These are phyloP conservation scores for Coniosporium tulheliwenetii DNA, from an alignment of 2,329 filamentous ascomycete genomes.

Conservation along the genomic window DNA sequence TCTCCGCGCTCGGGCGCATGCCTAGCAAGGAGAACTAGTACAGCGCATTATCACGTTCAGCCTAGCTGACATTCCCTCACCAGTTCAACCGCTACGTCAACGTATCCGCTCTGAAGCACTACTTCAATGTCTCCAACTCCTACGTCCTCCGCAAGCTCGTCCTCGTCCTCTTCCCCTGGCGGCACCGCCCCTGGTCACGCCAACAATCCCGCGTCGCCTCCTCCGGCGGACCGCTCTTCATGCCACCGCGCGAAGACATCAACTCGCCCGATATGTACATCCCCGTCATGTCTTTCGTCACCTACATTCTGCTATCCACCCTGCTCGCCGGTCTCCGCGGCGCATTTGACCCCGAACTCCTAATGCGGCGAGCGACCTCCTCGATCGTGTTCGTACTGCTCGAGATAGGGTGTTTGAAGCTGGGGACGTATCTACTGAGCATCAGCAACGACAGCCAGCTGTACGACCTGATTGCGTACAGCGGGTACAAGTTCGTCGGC, in stretches of 20 bases:
- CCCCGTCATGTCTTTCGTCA: constrained; percentile 66
- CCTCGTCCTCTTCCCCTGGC: constrained; percentile 92
- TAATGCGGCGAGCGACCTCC: constrained; percentile 76
- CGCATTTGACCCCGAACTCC: constrained; percentile 82
- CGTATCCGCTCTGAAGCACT: constrained; percentile 86
- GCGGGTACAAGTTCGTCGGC: constrained; percentile 96
- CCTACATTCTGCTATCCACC: constrained; percentile 88
- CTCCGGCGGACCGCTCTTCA: constrained; percentile 54
- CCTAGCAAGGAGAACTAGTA: no score
- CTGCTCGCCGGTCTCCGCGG: constrained; percentile 79
- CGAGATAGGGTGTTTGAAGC: constrained; percentile 79
- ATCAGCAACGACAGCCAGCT: constrained; percentile 92
- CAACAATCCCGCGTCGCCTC: constrained; percentile 53
- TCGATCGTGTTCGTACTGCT: constrained; percentile 70
- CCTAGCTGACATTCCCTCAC: constrained; percentile 4
- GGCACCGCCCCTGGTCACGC: constrained; percentile 93
- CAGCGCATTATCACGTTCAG: not conserved
- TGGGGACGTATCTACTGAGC: constrained; percentile 83
- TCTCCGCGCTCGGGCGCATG: not conserved
- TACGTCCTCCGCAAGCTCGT: constrained; percentile 91
- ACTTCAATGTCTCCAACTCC: constrained; percentile 97
- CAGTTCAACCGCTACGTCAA: constrained; percentile 75
- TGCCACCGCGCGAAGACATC: constrained; percentile 85
- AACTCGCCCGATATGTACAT: constrained; percentile 99
- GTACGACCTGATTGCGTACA: constrained; percentile 87